Percentiles rank a stretch among this genome's conserved stretches.
These are phyloP conservation scores for Polychaeton citri DNA, from an alignment of 2,329 filamentous ascomycete genomes.

Conservation along the genomic window DNA sequence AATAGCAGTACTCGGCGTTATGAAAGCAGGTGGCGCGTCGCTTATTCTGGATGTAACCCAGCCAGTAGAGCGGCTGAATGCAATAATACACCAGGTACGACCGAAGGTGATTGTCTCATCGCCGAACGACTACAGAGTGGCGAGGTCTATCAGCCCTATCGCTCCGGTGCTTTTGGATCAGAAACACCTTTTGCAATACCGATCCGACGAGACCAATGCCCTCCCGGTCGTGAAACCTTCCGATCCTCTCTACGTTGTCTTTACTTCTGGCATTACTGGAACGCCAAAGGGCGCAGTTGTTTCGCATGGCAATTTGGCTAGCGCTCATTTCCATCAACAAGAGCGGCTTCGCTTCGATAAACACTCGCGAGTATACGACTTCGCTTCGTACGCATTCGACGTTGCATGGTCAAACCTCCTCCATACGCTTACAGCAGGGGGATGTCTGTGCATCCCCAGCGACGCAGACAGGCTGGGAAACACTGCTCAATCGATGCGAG, in stretches of 20 bases:
- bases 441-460: constrained; percentile 35
- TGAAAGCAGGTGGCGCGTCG: constrained; percentile 25
- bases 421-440: constrained; percentile 27
- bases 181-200: not conserved
- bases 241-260: constrained; percentile 9
- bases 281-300: constrained; percentile 10
- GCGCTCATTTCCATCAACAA: constrained; percentile 1
- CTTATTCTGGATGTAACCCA: constrained; percentile 23
- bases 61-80: constrained; percentile 4
- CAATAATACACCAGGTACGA: constrained; percentile 1
- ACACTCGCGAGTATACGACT: constrained; percentile 42
- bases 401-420: constrained; percentile 26
- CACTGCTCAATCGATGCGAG: constrained; percentile 27
- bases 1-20: constrained; percentile 24
- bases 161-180: not conserved
- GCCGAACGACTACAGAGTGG: not conserved
- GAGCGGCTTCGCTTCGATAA: constrained; percentile 4
- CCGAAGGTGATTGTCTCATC: constrained; percentile 8
- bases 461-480: constrained; percentile 34
- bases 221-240: constrained; percentile 25
- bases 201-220: constrained; percentile 30
- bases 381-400: constrained; percentile 33
- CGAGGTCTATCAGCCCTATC: not conserved
- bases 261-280: constrained; percentile 15
- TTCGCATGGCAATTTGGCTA: constrained; percentile 3